Conservation (phyloP, 2,329 filamentous ascomycete genomes). For the Immersiporthe knoxdaviesiana region DNA sequence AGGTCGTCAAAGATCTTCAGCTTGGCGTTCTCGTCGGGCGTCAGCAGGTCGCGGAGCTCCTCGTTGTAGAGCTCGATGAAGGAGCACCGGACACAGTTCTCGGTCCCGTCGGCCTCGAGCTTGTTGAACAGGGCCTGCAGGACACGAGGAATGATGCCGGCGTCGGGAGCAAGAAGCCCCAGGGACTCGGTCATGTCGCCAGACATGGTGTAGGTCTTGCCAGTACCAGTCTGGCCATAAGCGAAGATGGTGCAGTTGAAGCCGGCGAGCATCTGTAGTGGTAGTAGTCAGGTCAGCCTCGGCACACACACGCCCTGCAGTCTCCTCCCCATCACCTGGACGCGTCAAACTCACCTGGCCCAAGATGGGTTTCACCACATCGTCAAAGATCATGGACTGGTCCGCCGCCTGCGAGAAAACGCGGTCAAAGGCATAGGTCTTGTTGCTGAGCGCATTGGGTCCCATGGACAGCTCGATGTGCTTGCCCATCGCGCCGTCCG, state of each 20-base stretch:
- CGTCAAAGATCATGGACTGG: conserved; percentile 91
- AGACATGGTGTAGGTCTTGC: conserved; percentile 99
- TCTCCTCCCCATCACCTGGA: not conserved
- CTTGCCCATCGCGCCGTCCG: conserved; percentile 86
- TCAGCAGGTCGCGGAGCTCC: conserved; percentile 87
- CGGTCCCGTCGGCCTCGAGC: conserved; percentile 75
- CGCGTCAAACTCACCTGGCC: conserved; percentile 69
- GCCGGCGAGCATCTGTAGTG: conserved; percentile 78
- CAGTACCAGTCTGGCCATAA: conserved; percentile 96
- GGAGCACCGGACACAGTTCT: conserved; percentile 93
- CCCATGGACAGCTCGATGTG: conserved; percentile 89
- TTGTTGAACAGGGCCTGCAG: conserved; percentile 85
- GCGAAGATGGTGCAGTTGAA: conserved; percentile 99
- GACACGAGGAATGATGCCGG: conserved; percentile 92
- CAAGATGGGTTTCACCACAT: conserved; percentile 89
- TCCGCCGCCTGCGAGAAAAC: conserved; percentile 96
- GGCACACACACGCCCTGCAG: conserved; percentile 1
- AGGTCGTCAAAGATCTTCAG: conserved; percentile 95
- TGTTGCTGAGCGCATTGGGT: conserved; percentile 88
- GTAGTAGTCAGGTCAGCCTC: conserved; percentile 23
- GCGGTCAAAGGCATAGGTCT: conserved; percentile 95
- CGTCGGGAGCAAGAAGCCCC: conserved; percentile 84
- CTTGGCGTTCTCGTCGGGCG: conserved; percentile 79
- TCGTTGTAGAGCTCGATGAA: conserved; percentile 99
- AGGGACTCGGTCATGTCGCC: conserved; percentile 90